Evolutionary conservation across 768 basidiomycete species (phyloP).

Genomic region (Brasilioporus rufonigricans): DNA sequence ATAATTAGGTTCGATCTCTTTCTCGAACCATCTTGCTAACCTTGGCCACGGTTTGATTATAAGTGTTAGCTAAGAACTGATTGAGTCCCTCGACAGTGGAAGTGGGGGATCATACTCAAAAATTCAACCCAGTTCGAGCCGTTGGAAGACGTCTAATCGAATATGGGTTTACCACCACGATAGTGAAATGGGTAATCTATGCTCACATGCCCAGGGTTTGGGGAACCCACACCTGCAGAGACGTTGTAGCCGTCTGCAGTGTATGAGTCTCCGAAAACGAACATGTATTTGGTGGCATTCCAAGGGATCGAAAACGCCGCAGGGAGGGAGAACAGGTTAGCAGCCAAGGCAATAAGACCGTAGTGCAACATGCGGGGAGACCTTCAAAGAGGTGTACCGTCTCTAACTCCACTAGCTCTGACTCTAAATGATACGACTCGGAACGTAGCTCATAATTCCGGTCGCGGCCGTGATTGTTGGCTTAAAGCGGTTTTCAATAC

Average conservation of each 20-base stretch:
- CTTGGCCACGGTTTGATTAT: conserved; percentile 53
- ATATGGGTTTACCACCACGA: conserved; percentile 7
- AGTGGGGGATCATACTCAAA: conserved; percentile 42
- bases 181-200: not conserved
- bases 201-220: conserved; percentile 52
- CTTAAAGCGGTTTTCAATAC: no score
- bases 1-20: not conserved
- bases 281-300: conserved; percentile 52
- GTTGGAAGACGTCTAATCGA: conserved; percentile 51
- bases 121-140: conserved; percentile 63
- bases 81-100: conserved; percentile 2
- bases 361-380: conserved; percentile 12
- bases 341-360: not conserved
- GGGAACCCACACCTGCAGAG: conserved; percentile 51
- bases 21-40: conserved; percentile 23
- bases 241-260: conserved; percentile 59
- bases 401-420: not conserved
- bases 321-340: conserved; percentile 7
- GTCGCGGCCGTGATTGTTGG: no score
- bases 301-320: conserved; percentile 39
- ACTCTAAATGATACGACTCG: no score
- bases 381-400: no score
- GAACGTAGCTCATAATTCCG: no score
- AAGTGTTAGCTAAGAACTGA: conserved; percentile 40
- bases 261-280: conserved; percentile 66